phyloP scores from a whole-genome alignment of 2,329 filamentous ascomycete genomes.

The Penicillium sp. region DNA sequence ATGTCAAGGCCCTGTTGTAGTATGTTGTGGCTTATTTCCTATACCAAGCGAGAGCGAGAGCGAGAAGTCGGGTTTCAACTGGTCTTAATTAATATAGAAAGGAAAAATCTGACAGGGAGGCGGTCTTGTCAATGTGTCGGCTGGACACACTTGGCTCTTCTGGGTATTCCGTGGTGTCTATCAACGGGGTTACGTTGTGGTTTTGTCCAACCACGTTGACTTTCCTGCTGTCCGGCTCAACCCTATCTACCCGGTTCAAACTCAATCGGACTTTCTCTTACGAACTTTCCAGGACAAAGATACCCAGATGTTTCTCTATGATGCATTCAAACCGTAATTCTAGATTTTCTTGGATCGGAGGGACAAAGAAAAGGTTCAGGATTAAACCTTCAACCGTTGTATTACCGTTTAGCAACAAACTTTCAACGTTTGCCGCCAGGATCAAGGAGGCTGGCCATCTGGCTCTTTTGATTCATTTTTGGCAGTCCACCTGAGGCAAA shows the following conservation, averaged over 20 bases:
- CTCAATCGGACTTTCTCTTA: conserved; percentile 18
- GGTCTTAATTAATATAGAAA: neutral
- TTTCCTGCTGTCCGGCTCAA: conserved; percentile 11
- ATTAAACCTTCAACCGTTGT: neutral
- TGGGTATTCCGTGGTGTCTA: conserved; percentile 1
- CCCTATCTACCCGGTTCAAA: conserved; percentile 24
- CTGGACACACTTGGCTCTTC: neutral
- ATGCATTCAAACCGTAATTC: neutral
- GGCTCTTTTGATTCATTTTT: neutral
- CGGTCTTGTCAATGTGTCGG: neutral
- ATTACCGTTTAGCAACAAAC: neutral
- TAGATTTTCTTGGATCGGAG: neutral
- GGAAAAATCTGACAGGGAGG: conserved; percentile 1
- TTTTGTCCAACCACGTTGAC: conserved; percentile 13
- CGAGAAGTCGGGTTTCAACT: neutral
- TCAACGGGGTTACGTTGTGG: conserved; percentile 1
- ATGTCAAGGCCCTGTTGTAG: neutral
- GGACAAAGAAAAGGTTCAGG: neutral
- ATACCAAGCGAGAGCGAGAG: neutral
- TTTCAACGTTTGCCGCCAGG: neutral
- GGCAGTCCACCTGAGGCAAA: neutral
- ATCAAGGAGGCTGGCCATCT: neutral
- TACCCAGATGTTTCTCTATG: conserved; percentile 5
- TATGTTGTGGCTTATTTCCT: neutral
- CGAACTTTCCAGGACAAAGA: conserved; percentile 10